These are phyloP conservation scores for Podospora fimiseda DNA, from an alignment of 495 filamentous ascomycete species.

Conservation along the genomic window DNA sequence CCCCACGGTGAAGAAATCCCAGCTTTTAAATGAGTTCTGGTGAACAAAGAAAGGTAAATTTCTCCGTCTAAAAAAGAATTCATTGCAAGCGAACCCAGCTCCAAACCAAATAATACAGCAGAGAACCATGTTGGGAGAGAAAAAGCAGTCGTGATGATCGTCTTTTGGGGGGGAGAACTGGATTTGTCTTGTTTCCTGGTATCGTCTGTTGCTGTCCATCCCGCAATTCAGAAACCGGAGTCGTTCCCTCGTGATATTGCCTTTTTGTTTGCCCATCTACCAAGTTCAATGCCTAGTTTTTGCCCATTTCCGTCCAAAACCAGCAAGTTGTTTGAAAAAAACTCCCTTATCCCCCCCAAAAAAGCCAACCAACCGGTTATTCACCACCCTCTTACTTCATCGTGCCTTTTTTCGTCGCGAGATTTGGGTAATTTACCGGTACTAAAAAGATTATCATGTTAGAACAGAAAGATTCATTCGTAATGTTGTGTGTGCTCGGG, in stretches of 20 bases:
- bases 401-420: not conserved
- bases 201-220: too few relatives aligned
- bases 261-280: not conserved
- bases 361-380: too few relatives aligned
- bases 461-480: too few relatives aligned
- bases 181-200: not conserved
- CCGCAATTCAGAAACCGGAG: too few relatives aligned
- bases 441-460: constrained; percentile 13
- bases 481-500: not conserved
- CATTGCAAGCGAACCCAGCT: too few relatives aligned
- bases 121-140: not conserved
- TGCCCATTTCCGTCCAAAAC: not conserved
- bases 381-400: not conserved
- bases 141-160: not conserved
- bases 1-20: not conserved
- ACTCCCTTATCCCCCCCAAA: too few relatives aligned
- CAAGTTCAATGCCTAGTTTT: not conserved
- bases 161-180: not conserved
- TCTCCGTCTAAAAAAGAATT: too few relatives aligned
- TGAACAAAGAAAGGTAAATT: too few relatives aligned
- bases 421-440: constrained; percentile 23
- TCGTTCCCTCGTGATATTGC: not conserved
- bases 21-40: too few relatives aligned
- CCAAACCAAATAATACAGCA: not conserved
- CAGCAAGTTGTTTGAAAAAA: too few relatives aligned